Conservation (phyloP, 257 asterid species). For the Lithospermum erythrorhizon region DNA sequence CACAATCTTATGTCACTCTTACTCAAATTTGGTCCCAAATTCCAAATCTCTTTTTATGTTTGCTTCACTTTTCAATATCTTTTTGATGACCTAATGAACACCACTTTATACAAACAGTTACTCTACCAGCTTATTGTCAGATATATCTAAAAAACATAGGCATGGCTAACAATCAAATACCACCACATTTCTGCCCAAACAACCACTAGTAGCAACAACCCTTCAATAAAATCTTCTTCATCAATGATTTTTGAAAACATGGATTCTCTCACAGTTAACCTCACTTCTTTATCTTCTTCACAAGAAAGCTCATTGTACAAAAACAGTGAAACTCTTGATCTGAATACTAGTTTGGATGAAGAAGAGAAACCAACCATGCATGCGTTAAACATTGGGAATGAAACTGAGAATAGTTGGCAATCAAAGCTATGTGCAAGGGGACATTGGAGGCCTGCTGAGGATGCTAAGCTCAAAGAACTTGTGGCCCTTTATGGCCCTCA, state of each 20-base stretch:
- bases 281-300: background rate
- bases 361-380: constrained; percentile 17
- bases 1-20: background rate
- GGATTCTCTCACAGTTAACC: background rate
- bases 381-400: constrained; percentile 13
- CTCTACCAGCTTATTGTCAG: background rate
- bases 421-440: constrained; percentile 70
- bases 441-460: constrained; percentile 93
- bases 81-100: background rate
- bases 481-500: constrained; percentile 88
- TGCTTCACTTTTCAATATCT: background rate
- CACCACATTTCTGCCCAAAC: too few relatives aligned
- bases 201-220: too few relatives aligned
- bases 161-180: background rate
- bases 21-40: background rate
- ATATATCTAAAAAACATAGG: background rate
- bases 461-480: constrained; percentile 63
- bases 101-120: background rate
- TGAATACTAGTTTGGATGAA: constrained; percentile 27
- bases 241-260: background rate
- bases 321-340: constrained; percentile 28
- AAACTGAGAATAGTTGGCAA: constrained; percentile 22
- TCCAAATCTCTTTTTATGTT: background rate
- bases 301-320: background rate
- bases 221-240: background rate